These are phyloP conservation scores for Kazachstania africana DNA, from an alignment of 805 yeast species.

Conservation along the genomic window DNA sequence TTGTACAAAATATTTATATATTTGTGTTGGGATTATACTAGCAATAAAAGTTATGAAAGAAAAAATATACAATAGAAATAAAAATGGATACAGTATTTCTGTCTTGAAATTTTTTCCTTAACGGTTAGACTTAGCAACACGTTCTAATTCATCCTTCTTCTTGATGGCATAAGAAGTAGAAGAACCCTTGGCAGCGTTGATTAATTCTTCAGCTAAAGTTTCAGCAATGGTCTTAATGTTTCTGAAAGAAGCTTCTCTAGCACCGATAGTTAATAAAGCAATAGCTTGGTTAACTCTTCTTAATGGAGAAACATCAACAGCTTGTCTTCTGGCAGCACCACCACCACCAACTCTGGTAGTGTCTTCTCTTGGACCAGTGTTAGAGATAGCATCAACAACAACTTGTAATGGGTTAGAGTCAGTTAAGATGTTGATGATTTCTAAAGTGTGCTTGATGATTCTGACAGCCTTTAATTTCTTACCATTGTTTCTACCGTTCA, in stretches of 20 bases:
- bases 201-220: slow-evolving; percentile 99
- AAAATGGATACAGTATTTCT: background rate
- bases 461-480: slow-evolving; percentile 99
- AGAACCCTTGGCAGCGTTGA: slow-evolving; percentile 99
- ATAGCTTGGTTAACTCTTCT: slow-evolving; percentile 99
- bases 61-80: background rate
- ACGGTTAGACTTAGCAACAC: slow-evolving; percentile 99
- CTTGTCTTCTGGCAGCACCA: slow-evolving; percentile 99
- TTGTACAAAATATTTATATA: too few relatives aligned
- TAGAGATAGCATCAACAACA: slow-evolving; percentile 96
- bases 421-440: slow-evolving; percentile 92
- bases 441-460: slow-evolving; percentile 98
- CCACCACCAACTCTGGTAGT: slow-evolving; percentile 99
- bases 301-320: slow-evolving; percentile 99
- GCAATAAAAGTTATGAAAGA: background rate
- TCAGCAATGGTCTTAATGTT: slow-evolving; percentile 99
- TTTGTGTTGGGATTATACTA: too few relatives aligned
- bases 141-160: slow-evolving; percentile 99
- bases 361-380: slow-evolving; percentile 99
- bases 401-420: slow-evolving; percentile 99
- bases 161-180: slow-evolving; percentile 99
- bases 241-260: slow-evolving; percentile 99
- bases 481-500: slow-evolving; percentile 99
- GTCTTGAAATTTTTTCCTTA: slow-evolving; percentile 34
- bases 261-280: slow-evolving; percentile 96